Evolutionary conservation across 305 asterid genomes (phyloP).

Genomic region (Solanum hybrid): DNA sequence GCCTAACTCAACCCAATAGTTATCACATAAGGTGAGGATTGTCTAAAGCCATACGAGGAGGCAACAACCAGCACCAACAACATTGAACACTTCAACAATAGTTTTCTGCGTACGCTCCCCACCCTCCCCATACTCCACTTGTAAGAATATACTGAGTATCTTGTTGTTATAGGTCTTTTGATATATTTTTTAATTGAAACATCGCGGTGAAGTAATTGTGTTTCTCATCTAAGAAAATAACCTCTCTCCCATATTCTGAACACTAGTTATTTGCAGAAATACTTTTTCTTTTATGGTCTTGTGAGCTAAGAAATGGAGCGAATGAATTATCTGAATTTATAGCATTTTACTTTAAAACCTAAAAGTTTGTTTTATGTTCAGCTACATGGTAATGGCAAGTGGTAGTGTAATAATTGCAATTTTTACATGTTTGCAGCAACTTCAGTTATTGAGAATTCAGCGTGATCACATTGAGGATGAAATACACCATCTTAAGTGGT

Average conservation of each 20-base stretch:
- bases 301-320: background rate
- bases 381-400: background rate
- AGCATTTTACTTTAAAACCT: background rate
- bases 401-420: constrained; percentile 2
- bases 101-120: background rate
- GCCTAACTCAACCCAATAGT: background rate
- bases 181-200: background rate
- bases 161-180: background rate
- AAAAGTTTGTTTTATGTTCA: background rate
- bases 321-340: background rate
- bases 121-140: background rate
- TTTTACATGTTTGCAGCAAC: constrained; percentile 40
- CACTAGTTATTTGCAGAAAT: background rate
- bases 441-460: constrained; percentile 62
- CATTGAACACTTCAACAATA: background rate
- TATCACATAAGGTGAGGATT: background rate
- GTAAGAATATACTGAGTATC: background rate
- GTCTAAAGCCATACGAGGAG: background rate
- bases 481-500: constrained; percentile 86
- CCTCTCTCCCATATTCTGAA: background rate
- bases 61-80: background rate
- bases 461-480: constrained; percentile 78
- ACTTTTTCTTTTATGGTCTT: background rate
- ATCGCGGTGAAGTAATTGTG: background rate
- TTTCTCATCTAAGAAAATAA: background rate